Base-by-base conservation (phyloP, 768 basidiomycete genomes). In the Polyporus arcularius region DNA sequence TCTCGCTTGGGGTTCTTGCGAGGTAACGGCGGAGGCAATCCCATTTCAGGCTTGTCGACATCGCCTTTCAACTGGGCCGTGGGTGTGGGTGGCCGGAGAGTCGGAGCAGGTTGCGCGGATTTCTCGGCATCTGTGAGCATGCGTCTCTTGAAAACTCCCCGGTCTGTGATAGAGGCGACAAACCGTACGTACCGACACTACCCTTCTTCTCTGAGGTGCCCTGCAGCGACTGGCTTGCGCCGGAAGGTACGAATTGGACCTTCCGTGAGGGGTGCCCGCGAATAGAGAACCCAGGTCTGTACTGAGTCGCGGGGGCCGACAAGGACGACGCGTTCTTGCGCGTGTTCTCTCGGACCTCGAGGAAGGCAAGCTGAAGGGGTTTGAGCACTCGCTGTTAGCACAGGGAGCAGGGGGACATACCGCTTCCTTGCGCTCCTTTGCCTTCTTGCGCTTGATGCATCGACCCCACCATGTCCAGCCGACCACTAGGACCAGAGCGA, bases 381-480 rank as follows among this genome's bases (percentile, higher is more conserved):
- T 43, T 43, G 21, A 54, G 21, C 38, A 57, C n/a, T 26, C 8
- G 46, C 46, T 9, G 4, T 12, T 21, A 18, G 21, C 12, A 48
- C 21, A 14, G 4, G 4, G 14, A 48, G 26, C 1, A n/a, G 21
- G 6, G 46, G 11, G 40, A 70, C 77, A 42, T 62, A 72, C 72
- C 59, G 64, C 62, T 56, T 75, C 71, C 60, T 68, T 67, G 30
- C 67, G 58, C 50, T 75, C 61, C 64, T 72, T 73, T 21, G 65
- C 67, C 57, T 73, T 69, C 52, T 71, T 72, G 40, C 74, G 72
- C 64, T 78, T 77, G 50, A 81, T 76, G 31, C 67, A 68, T 63
- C 70, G 73, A 15, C 80, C 78, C 81, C 81, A 83, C 58, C 72
- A 78, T 43, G 76, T 68, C 82, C 83, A 86, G 21, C 72, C 73